Percentiles rank a stretch among this genome's conserved stretches.
Evolutionary conservation across 2,329 filamentous ascomycete genomes (phyloP).

Genomic region (Achaetomium macrosporum): DNA sequence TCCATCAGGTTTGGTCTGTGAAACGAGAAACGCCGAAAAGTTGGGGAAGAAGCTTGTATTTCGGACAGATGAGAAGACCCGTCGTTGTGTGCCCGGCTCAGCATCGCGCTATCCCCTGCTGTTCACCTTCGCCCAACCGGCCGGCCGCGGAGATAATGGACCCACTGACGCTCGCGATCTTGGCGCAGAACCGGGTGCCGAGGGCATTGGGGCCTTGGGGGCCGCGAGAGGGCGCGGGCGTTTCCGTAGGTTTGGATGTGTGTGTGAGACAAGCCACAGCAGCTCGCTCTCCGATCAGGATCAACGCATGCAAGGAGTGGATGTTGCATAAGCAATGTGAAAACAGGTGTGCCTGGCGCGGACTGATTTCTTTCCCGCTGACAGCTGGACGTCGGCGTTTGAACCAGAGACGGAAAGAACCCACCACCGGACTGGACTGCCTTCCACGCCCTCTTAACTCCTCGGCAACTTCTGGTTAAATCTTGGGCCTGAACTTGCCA

Average conservation of each 20-base stretch:
- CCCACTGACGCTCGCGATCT: conserved; percentile 2
- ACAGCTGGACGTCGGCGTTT: not conserved
- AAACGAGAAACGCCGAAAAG: too few species aligned
- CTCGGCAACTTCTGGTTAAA: not conserved
- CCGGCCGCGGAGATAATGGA: conserved; percentile 24
- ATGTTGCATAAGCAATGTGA: too few species aligned
- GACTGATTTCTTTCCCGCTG: conserved; percentile 11
- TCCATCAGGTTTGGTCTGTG: too few species aligned
- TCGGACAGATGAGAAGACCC: too few species aligned
- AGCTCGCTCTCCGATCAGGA: not conserved
- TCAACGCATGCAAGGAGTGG: too few species aligned
- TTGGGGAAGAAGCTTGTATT: too few species aligned
- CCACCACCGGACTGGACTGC: not conserved
- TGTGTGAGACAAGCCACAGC: too few species aligned
- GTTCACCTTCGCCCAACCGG: conserved; percentile 10
- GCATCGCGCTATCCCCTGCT: too few species aligned
- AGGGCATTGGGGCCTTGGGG: conserved; percentile 2
- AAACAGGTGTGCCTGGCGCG: not conserved
- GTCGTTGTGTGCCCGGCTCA: too few species aligned
- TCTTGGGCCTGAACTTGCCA: not conserved
- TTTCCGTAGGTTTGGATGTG: conserved; percentile 8
- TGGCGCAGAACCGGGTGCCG: conserved; percentile 7
- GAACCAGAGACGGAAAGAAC: not conserved
- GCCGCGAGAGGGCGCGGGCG: conserved; percentile 5
- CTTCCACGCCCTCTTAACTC: not conserved